Evolutionary conservation across 306 rosid species (phyloP).

Genomic region (Parietaria judaica): DNA sequence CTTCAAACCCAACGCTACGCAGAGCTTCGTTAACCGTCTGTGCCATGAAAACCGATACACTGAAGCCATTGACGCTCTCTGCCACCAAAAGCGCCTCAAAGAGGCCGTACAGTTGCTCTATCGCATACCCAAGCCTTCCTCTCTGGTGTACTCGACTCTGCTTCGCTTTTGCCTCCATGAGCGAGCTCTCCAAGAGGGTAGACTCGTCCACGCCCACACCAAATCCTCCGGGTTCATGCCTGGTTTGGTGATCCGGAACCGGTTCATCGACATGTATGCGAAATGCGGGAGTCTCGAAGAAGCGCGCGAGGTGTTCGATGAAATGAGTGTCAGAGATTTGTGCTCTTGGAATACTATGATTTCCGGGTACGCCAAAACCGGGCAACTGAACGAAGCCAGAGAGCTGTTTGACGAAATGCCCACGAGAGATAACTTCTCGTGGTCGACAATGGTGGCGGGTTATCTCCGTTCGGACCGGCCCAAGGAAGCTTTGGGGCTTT

Average conservation of each 20-base stretch:
- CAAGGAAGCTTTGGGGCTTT: conserved; percentile 2
- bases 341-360: conserved; percentile 10
- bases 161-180: not conserved
- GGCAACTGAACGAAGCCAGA: not conserved
- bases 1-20: not conserved
- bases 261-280: conserved; percentile 5
- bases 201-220: conserved; percentile 2
- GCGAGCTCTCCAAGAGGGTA: conserved; percentile 7
- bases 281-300: conserved; percentile 11
- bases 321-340: conserved; percentile 9
- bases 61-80: conserved; percentile 7
- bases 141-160: conserved; percentile 9
- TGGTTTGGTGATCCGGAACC: not conserved
- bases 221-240: conserved; percentile 6
- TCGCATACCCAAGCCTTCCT: conserved; percentile 1
- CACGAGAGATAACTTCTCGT: conserved; percentile 6
- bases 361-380: conserved; percentile 5
- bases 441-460: conserved; percentile 4
- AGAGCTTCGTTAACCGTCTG: conserved; percentile 3
- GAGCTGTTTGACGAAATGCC: conserved; percentile 6
- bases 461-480: conserved; percentile 1
- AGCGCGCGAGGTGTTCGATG: conserved; percentile 2
- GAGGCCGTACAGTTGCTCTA: conserved; percentile 3
- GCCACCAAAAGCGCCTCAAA: conserved; percentile 3
- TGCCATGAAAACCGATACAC: conserved; percentile 6